These are phyloP conservation scores for Ogataea pilisensis DNA, from an alignment of 805 yeast genomes.

Conservation along the genomic window DNA sequence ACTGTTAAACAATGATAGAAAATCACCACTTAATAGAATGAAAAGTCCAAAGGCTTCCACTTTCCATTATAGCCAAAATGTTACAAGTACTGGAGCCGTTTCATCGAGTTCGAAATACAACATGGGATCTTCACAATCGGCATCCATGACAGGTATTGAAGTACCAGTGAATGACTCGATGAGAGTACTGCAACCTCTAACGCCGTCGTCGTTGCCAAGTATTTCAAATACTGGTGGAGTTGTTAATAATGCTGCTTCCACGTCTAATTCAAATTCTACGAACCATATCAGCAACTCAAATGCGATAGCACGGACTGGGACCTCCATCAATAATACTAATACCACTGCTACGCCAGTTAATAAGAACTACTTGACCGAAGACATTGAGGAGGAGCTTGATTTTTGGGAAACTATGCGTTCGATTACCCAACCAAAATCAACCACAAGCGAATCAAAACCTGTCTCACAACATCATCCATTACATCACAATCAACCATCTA, in stretches of 20 bases:
- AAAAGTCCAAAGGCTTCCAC: constrained; percentile 6
- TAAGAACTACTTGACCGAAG: constrained; percentile 33
- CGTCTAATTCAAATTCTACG: too few species aligned
- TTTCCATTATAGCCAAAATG: background rate
- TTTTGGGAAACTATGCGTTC: constrained; percentile 70
- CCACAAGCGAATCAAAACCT: constrained; percentile 29
- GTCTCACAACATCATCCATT: constrained; percentile 55
- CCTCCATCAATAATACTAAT: too few species aligned
- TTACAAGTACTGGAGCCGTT: background rate
- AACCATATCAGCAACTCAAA: too few species aligned
- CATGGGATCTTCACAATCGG: constrained; percentile 8
- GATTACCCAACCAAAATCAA: constrained; percentile 40
- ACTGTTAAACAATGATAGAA: constrained; percentile 36
- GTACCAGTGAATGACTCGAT: too few species aligned
- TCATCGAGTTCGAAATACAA: too few species aligned
- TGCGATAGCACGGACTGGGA: too few species aligned
- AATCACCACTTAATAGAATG: constrained; percentile 12
- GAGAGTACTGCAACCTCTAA: too few species aligned
- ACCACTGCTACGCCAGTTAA: constrained; percentile 13
- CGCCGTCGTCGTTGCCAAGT: too few species aligned
- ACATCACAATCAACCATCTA: constrained; percentile 34
- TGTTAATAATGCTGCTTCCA: too few species aligned
- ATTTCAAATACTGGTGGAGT: too few species aligned
- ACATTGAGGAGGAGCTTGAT: constrained; percentile 59
- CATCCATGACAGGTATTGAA: too few species aligned